Conservation (phyloP, 441 rosid genomes). For the Breynia disticha region DNA sequence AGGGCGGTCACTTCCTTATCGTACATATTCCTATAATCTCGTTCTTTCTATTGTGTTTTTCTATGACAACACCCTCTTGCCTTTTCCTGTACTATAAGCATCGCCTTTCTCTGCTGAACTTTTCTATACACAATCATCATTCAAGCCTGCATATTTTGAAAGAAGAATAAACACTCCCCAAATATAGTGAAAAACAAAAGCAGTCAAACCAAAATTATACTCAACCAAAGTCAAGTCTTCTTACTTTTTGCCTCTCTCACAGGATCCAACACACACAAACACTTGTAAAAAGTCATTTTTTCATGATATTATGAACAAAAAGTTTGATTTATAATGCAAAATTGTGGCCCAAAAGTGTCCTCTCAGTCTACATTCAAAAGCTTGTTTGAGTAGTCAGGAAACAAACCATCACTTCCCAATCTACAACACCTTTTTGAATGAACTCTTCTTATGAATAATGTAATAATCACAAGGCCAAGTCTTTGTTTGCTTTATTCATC, state of each 20-base stretch:
- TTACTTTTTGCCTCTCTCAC: background rate
- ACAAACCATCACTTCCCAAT: constrained; percentile 5
- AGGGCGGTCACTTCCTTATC: too few species aligned
- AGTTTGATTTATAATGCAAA: constrained; percentile 8
- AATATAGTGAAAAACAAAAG: background rate
- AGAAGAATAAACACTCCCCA: too few species aligned
- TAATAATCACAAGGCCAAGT: background rate
- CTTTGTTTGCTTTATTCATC: background rate
- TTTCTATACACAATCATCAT: too few species aligned
- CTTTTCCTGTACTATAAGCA: too few species aligned
- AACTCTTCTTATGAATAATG: constrained; percentile 1
- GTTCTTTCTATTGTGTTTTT: too few species aligned
- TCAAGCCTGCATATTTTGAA: too few species aligned
- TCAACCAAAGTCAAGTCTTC: constrained; percentile 1
- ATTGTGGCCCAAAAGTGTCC: background rate
- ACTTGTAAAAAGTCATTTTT: constrained; percentile 1
- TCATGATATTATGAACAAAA: background rate
- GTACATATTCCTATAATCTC: too few species aligned
- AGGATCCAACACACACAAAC: background rate
- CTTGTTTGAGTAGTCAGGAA: constrained; percentile 1
- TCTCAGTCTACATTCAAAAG: constrained; percentile 17
- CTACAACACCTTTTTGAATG: background rate
- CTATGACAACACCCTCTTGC: too few species aligned
- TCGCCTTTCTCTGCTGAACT: too few species aligned
- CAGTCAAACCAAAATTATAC: background rate